These are phyloP conservation scores for Mrakia blollopis DNA, from an alignment of 768 basidiomycete genomes.

Conservation along the genomic window DNA sequence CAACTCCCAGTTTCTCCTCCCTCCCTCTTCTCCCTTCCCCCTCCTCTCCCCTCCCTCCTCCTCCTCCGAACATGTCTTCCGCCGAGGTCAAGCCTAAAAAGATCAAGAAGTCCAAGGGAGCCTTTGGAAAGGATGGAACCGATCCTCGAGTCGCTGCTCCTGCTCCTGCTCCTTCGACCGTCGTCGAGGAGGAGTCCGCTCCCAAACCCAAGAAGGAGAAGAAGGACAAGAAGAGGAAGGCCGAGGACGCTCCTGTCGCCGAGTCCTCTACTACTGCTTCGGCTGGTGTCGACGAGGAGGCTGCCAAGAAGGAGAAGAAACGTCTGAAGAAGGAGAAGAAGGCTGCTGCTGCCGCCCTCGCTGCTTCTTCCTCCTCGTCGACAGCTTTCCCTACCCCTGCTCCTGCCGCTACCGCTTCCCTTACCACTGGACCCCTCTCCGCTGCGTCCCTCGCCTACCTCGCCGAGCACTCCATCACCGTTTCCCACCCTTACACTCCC, in stretches of 20 bases:
- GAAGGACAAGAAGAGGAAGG: conserved; percentile 40
- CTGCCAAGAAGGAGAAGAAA: conserved; percentile 36
- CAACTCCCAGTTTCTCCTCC: neutral
- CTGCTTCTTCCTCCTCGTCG: conserved; percentile 30
- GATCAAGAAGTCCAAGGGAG: conserved; percentile 28
- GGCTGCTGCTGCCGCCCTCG: conserved; percentile 22
- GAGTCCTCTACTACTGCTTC: conserved; percentile 32
- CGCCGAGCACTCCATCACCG: conserved; percentile 64
- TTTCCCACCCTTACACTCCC: conserved; percentile 58
- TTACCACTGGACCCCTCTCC: conserved; percentile 31
- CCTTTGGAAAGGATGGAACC: conserved; percentile 27
- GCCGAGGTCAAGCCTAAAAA: conserved; percentile 27
- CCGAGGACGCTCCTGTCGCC: conserved; percentile 27
- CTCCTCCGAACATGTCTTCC: neutral
- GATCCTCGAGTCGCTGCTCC: conserved; percentile 21
- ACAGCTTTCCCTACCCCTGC: conserved; percentile 20
- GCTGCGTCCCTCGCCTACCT: conserved; percentile 52
- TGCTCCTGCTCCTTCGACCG: conserved; percentile 1
- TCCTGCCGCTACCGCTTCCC: conserved; percentile 31
- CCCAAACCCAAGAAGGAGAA: conserved; percentile 35
- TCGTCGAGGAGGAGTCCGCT: conserved; percentile 22
- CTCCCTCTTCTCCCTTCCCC: neutral
- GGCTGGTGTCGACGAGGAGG: conserved; percentile 33
- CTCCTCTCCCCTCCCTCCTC: neutral
- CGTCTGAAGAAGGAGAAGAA: conserved; percentile 38